Conservation (phyloP, 2,329 filamentous ascomycete genomes). For the Phialocephala sp. region DNA sequence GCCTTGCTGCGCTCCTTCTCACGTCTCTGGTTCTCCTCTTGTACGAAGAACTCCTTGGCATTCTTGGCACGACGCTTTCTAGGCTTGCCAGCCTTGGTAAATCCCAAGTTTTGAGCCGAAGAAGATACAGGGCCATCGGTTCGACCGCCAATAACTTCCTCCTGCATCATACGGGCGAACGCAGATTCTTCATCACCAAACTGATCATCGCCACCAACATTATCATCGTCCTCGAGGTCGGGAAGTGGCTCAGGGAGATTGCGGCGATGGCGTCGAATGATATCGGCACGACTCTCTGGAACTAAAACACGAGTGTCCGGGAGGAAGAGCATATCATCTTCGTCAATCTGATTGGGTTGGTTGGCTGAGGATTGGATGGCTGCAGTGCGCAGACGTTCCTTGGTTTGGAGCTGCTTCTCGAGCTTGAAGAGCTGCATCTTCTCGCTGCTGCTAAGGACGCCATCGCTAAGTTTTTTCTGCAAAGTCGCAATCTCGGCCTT, state of each 20-base stretch:
- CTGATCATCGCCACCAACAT: not conserved
- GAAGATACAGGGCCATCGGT: not conserved
- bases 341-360: not conserved
- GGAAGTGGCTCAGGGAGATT: not conserved
- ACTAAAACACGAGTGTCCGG: conserved; percentile 18
- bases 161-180: conserved; percentile 23
- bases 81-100: conserved; percentile 28
- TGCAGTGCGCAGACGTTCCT: conserved; percentile 10
- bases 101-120: conserved; percentile 8
- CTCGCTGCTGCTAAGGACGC: conserved; percentile 19
- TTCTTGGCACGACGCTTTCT: conserved; percentile 33
- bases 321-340: conserved; percentile 29
- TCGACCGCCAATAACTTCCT: conserved; percentile 20
- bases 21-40: conserved; percentile 20
- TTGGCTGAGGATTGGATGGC: conserved; percentile 1
- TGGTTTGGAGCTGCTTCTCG: conserved; percentile 10
- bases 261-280: not conserved
- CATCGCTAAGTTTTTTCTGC: conserved; percentile 12
- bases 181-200: not conserved
- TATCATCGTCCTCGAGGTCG: not conserved
- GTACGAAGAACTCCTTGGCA: conserved; percentile 25
- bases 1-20: conserved; percentile 33
- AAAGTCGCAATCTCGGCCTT: not conserved
- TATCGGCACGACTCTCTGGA: not conserved
- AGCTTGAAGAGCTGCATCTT: conserved; percentile 22